Percentiles rank a stretch among this genome's conserved stretches.
phyloP scores from a whole-genome alignment of 306 rosid species.

The Pterocarpus santalinus region DNA sequence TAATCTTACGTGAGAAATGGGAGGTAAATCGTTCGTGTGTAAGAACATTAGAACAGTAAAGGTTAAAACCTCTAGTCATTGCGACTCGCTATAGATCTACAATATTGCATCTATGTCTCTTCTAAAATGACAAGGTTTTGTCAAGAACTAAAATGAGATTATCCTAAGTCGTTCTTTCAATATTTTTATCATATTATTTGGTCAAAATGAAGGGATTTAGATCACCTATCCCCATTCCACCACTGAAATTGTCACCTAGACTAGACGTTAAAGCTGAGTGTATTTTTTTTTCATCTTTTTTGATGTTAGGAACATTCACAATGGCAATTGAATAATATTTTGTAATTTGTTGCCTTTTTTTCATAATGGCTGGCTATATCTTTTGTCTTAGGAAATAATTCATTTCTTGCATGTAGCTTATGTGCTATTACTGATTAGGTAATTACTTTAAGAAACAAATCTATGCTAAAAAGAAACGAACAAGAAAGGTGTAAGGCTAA shows the following conservation, averaged over 20 bases:
- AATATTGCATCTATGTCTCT: background rate
- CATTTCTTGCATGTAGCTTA: constrained; percentile 11
- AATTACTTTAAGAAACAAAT: background rate
- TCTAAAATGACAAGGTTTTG: background rate
- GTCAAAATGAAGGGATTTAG: background rate
- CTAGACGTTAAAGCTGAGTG: background rate
- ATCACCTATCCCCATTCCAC: background rate
- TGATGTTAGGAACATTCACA: background rate
- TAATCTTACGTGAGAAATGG: background rate
- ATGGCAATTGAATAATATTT: no score
- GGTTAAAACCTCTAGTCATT: background rate
- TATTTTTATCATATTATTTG: background rate
- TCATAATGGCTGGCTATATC: background rate
- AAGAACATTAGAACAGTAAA: background rate
- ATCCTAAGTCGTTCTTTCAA: background rate
- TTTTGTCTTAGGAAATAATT: background rate
- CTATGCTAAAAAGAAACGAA: background rate
- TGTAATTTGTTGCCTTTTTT: background rate
- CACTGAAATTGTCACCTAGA: background rate
- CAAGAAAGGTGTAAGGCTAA: background rate
- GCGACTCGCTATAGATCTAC: no score
- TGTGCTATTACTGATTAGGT: constrained; percentile 6
- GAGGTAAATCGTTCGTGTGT: background rate
- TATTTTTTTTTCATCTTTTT: background rate
- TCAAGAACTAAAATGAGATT: background rate